Evolutionary conservation across 805 yeast genomes (phyloP), one percentile per base, ranked within the genome.

Genomic region (Kuraishia molischiana): DNA sequence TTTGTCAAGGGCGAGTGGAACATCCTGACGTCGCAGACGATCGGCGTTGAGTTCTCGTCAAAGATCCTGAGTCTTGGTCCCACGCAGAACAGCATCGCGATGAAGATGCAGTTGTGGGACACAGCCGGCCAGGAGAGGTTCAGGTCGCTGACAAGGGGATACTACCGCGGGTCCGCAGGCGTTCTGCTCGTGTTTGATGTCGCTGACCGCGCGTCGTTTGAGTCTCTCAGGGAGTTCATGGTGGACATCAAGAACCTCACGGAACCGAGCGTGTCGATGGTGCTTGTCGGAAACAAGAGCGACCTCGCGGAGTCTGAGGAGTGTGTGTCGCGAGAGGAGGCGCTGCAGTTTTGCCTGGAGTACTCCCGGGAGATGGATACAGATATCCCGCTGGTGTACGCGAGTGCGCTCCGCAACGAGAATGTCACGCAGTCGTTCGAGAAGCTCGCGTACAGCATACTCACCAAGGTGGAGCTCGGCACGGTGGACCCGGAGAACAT

Each of bases 401-500:
- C 65, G 1, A 66, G 72, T 21, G 72, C 76, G 2, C 41, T 54
- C 21, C 48, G 60, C 1, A 71, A 72, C 4, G 49, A 49, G n/a
- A 62, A 66, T 34, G 57, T 71, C 3, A 55, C 54, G n/a, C 58
- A 58, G 10, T 60, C 66, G 2, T 72, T 72, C 38, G 49, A 54
- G 13, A 48, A 53, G 14, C 35, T 72, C 15, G 57, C 70, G 1
- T 53, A 53, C 21, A 59, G 60, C 45, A 64, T 72, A 2, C 45
- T 69, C 21, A 58, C 72, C 1, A 68, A 68, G 47, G 56, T 72
- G 13, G 75, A 72, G 43, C 50, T 64, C 21, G 77, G 76, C 1
- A 52, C 47, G 4, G 49, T 70, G 5, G 72, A 69, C 42, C 74
- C 74, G 0, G 73, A 70, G 41, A 59, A 61, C 38, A 56, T 59